Percentiles rank a stretch among this genome's conserved stretches.
Conservation (phyloP, 331 rosid genomes). For the Quercus lobata region DNA sequence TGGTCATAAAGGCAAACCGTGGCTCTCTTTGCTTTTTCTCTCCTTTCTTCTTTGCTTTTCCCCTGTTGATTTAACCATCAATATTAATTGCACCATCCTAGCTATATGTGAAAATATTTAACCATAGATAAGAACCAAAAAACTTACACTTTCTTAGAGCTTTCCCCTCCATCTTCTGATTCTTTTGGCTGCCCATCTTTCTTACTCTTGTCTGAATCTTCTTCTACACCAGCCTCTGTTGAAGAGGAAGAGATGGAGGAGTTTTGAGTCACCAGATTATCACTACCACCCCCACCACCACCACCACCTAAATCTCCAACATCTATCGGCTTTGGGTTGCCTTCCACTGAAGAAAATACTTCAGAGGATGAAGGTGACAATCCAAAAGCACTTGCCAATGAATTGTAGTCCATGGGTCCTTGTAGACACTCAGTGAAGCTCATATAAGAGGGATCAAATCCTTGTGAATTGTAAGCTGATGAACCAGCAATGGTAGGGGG, state of each 20-base stretch:
- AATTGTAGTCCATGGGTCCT: conserved; percentile 52
- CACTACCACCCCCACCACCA: conserved; percentile 23
- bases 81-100: conserved; percentile 24
- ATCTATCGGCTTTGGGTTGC: conserved; percentile 26
- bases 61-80: conserved; percentile 25
- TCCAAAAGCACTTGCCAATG: conserved; percentile 57
- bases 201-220: conserved; percentile 53
- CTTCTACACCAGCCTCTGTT: conserved; percentile 69
- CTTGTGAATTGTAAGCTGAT: conserved; percentile 26
- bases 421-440: conserved; percentile 55
- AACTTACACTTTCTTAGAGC: conserved; percentile 64
- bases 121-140: background rate
- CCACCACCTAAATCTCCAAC: conserved; percentile 14
- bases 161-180: conserved; percentile 48
- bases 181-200: conserved; percentile 39
- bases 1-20: conserved; percentile 90
- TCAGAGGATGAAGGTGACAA: conserved; percentile 59
- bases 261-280: conserved; percentile 48
- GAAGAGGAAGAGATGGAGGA: conserved; percentile 69
- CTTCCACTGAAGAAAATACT: conserved; percentile 48
- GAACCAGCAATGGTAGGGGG: conserved; percentile 25
- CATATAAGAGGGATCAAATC: conserved; percentile 44
- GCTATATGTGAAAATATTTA: background rate
- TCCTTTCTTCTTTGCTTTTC: conserved; percentile 73
- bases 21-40: conserved; percentile 84